Evolutionary conservation across 305 asterid genomes (phyloP), one percentile per base, ranked within the genome.

Genomic region (Fraxinus sp.): DNA sequence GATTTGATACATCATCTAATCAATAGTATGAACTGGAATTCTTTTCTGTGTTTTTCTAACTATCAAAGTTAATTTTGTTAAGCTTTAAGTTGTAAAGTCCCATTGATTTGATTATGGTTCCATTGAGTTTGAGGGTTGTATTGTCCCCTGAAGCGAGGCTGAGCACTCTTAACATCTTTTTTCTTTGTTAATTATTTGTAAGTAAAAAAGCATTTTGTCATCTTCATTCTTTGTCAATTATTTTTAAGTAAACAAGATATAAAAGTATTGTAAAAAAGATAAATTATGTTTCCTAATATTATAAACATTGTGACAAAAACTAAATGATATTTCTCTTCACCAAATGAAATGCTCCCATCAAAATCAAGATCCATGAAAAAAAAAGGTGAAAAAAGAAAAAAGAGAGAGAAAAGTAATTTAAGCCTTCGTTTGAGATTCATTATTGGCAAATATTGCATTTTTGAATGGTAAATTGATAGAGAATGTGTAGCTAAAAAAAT

Each of bases 1-100:
- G 75, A 68, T 10, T 30, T 68, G 22, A 68, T 30, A 68, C 39
- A 68, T 28, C 36, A 66, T 79, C 74, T 75, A 77, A 77, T 86
- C 84, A 72, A 49, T 86, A 80, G 81, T 80, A 79, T 82, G 78
- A 73, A 76, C 74, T 81, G 64, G 80, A 86, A 76, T 86, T 84
- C 70, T 80, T 80, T 82, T 49, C 77, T 43, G 20, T 11, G 0
- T 80, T 73, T 52, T 55, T 80, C 33, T 30, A 1, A 55, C 8
- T 55, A n/a, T 55, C 24, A 16, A 55, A n/a, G 59, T 49, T 49
- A 13, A 49, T 14, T 46, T 49, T 49, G 20, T 14, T 14, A 49
- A 49, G 20, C 59, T 14, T 49, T 49, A 0, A 14, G 20, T 49
- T 49, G 59, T 49, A 49, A 49, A 49, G 59, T 13, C 16, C 59